phyloP scores from a whole-genome alignment of 495 filamentous ascomycete species.

The Apiosordaria backusii region DNA sequence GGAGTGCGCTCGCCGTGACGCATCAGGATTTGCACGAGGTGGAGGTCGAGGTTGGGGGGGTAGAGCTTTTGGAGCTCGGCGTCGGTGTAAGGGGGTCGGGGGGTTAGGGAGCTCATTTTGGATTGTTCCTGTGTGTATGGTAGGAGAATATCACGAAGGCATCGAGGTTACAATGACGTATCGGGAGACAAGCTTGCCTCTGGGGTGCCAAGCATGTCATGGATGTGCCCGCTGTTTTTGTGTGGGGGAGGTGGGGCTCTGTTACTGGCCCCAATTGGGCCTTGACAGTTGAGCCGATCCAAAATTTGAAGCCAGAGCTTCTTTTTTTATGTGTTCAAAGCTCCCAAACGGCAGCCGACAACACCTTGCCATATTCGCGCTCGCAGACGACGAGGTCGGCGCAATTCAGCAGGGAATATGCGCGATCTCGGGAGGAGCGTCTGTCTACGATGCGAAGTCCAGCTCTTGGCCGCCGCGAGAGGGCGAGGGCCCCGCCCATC shows the following conservation, averaged over 20 bases:
- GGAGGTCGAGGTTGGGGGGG: slow-evolving; percentile 72
- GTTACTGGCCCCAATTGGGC: neutral
- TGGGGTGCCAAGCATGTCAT: neutral
- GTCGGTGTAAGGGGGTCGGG: slow-evolving; percentile 70
- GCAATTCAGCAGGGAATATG: slow-evolving; percentile 17
- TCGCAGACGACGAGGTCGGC: neutral
- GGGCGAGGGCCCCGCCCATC: slow-evolving; percentile 1
- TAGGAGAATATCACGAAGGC: neutral
- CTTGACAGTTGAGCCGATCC: neutral
- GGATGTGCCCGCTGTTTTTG: neutral
- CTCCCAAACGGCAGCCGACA: too few relatives aligned
- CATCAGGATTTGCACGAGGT: slow-evolving; percentile 85
- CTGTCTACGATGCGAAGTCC: slow-evolving; percentile 30
- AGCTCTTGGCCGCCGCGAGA: slow-evolving; percentile 14
- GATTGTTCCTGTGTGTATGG: neutral
- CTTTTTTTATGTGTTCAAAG: too few relatives aligned
- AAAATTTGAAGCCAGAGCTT: neutral
- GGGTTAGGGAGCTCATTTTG: slow-evolving; percentile 72
- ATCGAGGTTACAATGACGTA: neutral
- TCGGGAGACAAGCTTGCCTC: neutral
- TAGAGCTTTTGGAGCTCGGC: slow-evolving; percentile 82
- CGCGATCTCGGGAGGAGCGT: slow-evolving; percentile 25
- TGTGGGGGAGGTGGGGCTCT: neutral
- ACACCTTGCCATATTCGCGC: neutral
- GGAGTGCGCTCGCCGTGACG: slow-evolving; percentile 90